Evolutionary conservation across 441 rosid genomes (phyloP), one percentile per base, ranked within the genome.

Genomic region (Isatis lusitanica): DNA sequence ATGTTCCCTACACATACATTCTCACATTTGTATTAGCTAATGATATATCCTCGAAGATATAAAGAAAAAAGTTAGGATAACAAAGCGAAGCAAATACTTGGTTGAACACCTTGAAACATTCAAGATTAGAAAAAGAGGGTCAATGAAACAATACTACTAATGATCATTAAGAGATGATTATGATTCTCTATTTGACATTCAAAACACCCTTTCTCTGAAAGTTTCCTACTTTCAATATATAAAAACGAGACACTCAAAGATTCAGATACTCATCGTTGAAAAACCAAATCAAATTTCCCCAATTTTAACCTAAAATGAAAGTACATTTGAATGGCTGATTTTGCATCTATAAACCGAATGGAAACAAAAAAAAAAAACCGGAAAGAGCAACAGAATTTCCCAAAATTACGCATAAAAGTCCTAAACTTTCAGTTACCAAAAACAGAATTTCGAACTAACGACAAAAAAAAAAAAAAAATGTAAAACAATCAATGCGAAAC

Each of bases 1-100:
- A 86, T 46, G 86, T 46, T 61, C 90, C 88, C 97, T 92, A 42
- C 63, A 69, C 16, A 75, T 10, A 58, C 21, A 60, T n/a, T n/a
- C 2, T 38, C 67, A 58, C 12, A 47, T 35, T 39, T 24, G 50
- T 69, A 9, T 70, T 10, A 70, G 24, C 53, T 30, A 7, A 28
- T 7, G 17, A 26, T 30, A 24, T 30, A 24, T 67, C 16, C 7
- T 26, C 39, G 52, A 10, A 38, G 2, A 46, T 46, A 24, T 24
- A 24, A 1, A 24, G 3, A 24, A 24, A 24, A 24, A 24, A 24
- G 26, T n/a, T n/a, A n/a, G n/a, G n/a, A n/a, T n/a, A n/a, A n/a
- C n/a, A n/a, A n/a, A n/a, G n/a, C n/a, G n/a, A n/a, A n/a, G n/a
- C n/a, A n/a, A n/a, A n/a, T n/a, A n/a, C n/a, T n/a, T n/a, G n/a